Evolutionary conservation across 441 rosid genomes (phyloP).

Genomic region (Gossypium davidsonii): DNA sequence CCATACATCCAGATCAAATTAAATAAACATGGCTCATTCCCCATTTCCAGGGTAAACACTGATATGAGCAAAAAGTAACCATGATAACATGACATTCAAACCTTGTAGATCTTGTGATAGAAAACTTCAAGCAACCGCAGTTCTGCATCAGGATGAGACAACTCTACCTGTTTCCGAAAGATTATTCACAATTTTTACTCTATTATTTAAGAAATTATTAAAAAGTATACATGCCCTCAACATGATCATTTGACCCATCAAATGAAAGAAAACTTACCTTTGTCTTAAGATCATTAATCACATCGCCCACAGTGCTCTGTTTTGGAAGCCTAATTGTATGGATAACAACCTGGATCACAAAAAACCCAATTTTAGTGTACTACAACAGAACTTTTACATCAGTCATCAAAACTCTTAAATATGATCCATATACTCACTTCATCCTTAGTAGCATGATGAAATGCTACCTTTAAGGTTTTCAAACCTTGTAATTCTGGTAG

Average conservation of each 20-base stretch:
- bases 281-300: slow-evolving; percentile 28
- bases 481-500: slow-evolving; percentile 49
- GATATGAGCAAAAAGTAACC: background rate
- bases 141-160: slow-evolving; percentile 41
- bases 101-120: slow-evolving; percentile 54
- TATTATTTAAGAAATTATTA: background rate
- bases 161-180: slow-evolving; percentile 36
- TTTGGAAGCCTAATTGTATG: slow-evolving; percentile 53
- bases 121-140: slow-evolving; percentile 47
- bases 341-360: slow-evolving; percentile 32
- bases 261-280: slow-evolving; percentile 25
- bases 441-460: slow-evolving; percentile 47
- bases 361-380: slow-evolving; percentile 4
- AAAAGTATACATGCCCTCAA: background rate
- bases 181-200: background rate
- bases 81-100: slow-evolving; percentile 6
- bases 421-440: slow-evolving; percentile 32
- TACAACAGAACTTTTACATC: background rate
- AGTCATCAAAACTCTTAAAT: background rate
- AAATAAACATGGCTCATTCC: slow-evolving; percentile 7
- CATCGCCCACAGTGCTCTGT: slow-evolving; percentile 54
- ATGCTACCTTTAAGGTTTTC: slow-evolving; percentile 48
- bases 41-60: background rate
- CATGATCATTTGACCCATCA: background rate
- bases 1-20: background rate